Percentiles rank a stretch among this genome's conserved stretches.
These are phyloP conservation scores for Cucurbita pepo DNA, from an alignment of 306 rosid genomes.

Conservation along the genomic window DNA sequence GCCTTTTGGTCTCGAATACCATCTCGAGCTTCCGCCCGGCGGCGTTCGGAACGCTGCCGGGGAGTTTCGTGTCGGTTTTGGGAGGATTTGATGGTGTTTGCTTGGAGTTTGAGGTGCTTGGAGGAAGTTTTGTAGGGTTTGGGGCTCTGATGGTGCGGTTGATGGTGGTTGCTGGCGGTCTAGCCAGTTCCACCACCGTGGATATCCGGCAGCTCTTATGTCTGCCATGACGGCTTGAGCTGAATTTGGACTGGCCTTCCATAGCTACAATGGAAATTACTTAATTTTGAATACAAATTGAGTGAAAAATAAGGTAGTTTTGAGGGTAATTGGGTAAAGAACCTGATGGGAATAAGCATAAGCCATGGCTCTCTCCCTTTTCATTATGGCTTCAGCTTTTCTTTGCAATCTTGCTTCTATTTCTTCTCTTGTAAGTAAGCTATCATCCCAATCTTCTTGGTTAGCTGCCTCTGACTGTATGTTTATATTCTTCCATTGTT, in stretches of 20 bases:
- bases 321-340: too few relatives aligned
- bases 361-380: slow-evolving; percentile 94
- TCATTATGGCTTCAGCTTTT: slow-evolving; percentile 77
- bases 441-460: slow-evolving; percentile 81
- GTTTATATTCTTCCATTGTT: neutral
- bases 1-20: slow-evolving; percentile 24
- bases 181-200: slow-evolving; percentile 99
- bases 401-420: slow-evolving; percentile 69
- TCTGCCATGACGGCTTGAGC: slow-evolving; percentile 41
- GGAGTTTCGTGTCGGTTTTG: slow-evolving; percentile 30
- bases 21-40: slow-evolving; percentile 9
- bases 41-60: slow-evolving; percentile 18
- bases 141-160: slow-evolving; percentile 33
- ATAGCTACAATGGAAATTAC: slow-evolving; percentile 19
- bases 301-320: too few relatives aligned
- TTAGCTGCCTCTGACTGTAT: slow-evolving; percentile 63
- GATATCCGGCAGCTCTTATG: slow-evolving; percentile 43
- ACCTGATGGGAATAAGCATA: slow-evolving; percentile 93
- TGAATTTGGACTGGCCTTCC: slow-evolving; percentile 74
- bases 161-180: slow-evolving; percentile 53
- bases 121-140: slow-evolving; percentile 41
- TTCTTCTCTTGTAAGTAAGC: slow-evolving; percentile 83
- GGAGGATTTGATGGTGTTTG: slow-evolving; percentile 28
- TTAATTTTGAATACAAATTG: too few relatives aligned
- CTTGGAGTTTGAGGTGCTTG: slow-evolving; percentile 67